phyloP scores from a whole-genome alignment of 2,329 filamentous ascomycete species.

The Emericellopsis atlantica region DNA sequence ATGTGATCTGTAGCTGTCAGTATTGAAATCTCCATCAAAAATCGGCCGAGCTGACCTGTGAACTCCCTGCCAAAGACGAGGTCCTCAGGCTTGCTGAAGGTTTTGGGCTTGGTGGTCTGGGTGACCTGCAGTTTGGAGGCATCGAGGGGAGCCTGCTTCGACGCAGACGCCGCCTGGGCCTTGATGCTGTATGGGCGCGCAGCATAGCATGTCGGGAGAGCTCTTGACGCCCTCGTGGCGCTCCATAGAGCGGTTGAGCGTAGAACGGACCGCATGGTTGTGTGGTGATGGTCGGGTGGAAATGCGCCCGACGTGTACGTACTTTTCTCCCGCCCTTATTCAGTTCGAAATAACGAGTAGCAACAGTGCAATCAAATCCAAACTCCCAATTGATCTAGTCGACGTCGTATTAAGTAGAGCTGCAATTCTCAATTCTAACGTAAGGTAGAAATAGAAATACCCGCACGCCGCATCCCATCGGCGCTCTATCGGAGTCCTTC shows the following conservation, averaged over 20 bases:
- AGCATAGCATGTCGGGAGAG: conserved; percentile 14
- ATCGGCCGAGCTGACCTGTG: conserved; percentile 46
- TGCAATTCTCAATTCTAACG: too few species aligned
- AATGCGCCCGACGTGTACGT: background rate
- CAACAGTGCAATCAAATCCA: too few species aligned
- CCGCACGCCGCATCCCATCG: background rate
- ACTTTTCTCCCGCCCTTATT: too few species aligned
- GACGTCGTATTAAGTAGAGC: too few species aligned
- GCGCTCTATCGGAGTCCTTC: background rate
- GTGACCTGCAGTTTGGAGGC: conserved; percentile 62
- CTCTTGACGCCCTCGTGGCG: conserved; percentile 20
- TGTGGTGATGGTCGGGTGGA: conserved; percentile 1
- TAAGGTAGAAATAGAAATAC: background rate
- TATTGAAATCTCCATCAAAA: background rate
- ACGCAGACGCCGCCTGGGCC: conserved; percentile 31
- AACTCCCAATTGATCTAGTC: too few species aligned
- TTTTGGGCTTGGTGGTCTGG: conserved; percentile 64
- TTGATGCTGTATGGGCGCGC: conserved; percentile 37
- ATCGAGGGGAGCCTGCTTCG: conserved; percentile 58
- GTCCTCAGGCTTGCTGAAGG: conserved; percentile 60
- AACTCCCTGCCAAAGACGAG: conserved; percentile 86
- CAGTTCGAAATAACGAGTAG: too few species aligned
- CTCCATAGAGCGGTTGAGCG: conserved; percentile 18
- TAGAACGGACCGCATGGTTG: conserved; percentile 16
- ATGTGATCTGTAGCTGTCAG: conserved; percentile 68